Base-by-base conservation (phyloP, 306 rosid genomes). In the Delonix regia region DNA sequence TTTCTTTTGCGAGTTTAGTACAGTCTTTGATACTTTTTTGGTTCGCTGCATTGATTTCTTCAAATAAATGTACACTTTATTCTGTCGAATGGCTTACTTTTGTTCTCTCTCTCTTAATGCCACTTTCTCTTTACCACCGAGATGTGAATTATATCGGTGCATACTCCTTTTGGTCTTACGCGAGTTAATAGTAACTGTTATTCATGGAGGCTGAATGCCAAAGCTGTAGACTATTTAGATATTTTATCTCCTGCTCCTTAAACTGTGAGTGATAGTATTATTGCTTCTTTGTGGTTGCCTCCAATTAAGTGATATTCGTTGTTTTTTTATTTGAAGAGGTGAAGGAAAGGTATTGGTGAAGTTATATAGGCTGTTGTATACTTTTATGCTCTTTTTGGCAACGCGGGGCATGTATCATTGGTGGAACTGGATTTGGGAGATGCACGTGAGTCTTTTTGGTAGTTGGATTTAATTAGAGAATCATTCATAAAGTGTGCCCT, bases 31-130 rank as follows among this genome's bases (percentile, higher is more conserved):
- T 55, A 45, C 53, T 9, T 51, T 47, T 67, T 1, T 39, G 71
- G 41, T 80, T 64, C 45, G 9, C 61, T 66, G 48, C 69, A n/a
- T 62, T 69, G 33, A 12, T 73, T 25, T 47, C 57, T 47, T 76
- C 52, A 69, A 61, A 63, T 75, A 38, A 64, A 51, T 33, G 49
- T 52, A 49, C n/a, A 51, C 74, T 74, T 81, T 65, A 42, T 77
- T 41, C 68, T 21, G 69, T 59, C 52, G 57, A 59, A 21, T 73
- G 65, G 19, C 60, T 16, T 39, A 0, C 21, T 51, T 45, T 47
- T 71, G 4, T 9, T 9, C 5, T 61, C 63, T 9, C 5, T 61
- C 63, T 39, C 51, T 11, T 14, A 12, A 7, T 48, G 51, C n/a
- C 38, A 18, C 34, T 21, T 70, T 51, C 15, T 52, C 18, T 16